A percentile compares a stretch with the other conserved stretches of the same genome.
These are phyloP conservation scores for thale cress (Arabidopsis thaliana) DNA, from an alignment of 345 rosid genomes.

Conservation along the genomic window DNA sequence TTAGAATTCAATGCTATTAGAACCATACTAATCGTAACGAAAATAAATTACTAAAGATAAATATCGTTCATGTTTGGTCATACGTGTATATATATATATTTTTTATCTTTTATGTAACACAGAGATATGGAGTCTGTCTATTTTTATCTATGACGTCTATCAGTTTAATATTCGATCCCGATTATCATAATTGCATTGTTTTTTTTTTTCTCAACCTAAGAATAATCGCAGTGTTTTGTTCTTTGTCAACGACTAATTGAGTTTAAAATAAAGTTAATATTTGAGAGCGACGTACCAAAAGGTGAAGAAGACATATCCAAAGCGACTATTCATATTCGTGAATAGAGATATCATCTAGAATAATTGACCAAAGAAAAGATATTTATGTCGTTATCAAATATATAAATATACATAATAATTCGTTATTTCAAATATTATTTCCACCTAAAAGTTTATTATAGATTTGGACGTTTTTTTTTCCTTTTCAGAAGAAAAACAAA, in stretches of 20 bases:
- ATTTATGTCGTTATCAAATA: neutral
- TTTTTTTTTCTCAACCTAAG: conserved; percentile 7
- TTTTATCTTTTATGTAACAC: no score
- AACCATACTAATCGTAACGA: no score
- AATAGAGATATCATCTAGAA: conserved; percentile 22
- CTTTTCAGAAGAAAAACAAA: neutral
- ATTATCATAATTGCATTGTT: conserved; percentile 11
- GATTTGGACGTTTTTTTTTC: neutral
- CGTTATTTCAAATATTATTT: neutral
- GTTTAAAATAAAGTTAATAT: neutral
- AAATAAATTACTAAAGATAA: no score
- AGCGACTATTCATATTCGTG: conserved; percentile 9
- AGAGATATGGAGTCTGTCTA: neutral
- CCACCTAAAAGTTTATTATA: neutral
- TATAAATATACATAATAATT: neutral
- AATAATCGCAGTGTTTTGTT: neutral
- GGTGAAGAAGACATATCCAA: neutral
- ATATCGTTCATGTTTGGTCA: no score
- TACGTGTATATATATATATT: no score
- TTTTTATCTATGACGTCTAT: neutral
- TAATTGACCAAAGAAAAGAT: neutral
- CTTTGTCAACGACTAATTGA: conserved; percentile 8
- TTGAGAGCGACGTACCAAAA: conserved; percentile 22
- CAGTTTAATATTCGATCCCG: conserved; percentile 8
- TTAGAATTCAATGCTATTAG: no score